Percentiles rank a stretch among this genome's conserved stretches.
Conservation (phyloP, 306 rosid species). For the Acacia crassicarpa region DNA sequence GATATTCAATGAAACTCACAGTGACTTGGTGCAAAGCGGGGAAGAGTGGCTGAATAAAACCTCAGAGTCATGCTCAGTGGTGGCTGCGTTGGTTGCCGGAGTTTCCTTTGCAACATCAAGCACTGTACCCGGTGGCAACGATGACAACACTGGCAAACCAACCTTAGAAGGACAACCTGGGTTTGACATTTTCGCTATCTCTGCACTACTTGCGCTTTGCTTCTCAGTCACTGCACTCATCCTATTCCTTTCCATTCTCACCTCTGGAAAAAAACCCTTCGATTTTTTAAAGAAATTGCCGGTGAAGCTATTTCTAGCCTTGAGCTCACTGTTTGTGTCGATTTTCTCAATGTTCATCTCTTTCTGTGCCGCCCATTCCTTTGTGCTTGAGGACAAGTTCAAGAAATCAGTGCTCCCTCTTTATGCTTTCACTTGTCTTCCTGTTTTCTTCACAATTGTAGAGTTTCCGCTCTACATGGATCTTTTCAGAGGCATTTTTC, state of each 20-base stretch:
- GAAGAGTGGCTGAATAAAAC: slow-evolving; percentile 43
- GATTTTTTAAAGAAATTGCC: not conserved
- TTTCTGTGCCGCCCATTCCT: not conserved
- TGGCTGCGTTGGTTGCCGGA: not conserved
- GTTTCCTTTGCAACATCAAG: not conserved
- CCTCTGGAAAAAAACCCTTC: not conserved
- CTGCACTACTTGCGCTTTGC: not conserved
- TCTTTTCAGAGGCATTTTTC: not conserved
- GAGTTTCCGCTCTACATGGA: not conserved
- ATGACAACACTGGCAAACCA: not conserved
- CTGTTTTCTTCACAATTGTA: not conserved
- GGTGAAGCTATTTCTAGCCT: not conserved
- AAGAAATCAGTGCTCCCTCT: not conserved
- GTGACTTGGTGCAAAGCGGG: not conserved
- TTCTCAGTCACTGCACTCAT: not conserved
- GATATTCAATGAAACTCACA: slow-evolving; percentile 39
- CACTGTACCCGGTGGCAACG: not conserved
- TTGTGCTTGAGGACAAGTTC: not conserved
- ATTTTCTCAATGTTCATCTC: not conserved
- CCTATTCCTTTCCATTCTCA: not conserved
- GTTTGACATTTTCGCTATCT: not conserved
- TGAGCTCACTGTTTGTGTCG: not conserved
- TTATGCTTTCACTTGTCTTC: not conserved
- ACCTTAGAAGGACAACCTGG: not conserved
- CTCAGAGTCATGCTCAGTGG: slow-evolving; percentile 48